Evolutionary conservation across 1,139 yeast species (phyloP).

Genomic region (Yamadazyma spencermartinsiae): DNA sequence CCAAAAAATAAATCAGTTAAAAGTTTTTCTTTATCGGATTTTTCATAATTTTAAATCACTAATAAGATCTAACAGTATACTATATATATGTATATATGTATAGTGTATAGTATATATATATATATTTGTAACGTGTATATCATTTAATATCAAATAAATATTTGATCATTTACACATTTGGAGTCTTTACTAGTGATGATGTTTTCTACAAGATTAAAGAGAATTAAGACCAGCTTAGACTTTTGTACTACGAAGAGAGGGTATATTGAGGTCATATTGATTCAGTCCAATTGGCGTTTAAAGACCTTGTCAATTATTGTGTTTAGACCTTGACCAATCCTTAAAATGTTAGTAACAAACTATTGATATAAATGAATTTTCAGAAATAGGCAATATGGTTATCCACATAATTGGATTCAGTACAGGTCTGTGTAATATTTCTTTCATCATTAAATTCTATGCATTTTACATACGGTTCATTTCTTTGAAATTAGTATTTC

Average conservation of each 20-base stretch:
- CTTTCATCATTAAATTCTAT: slow-evolving; percentile 36
- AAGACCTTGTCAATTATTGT: background rate
- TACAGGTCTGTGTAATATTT: slow-evolving; percentile 63
- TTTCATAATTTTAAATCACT: background rate
- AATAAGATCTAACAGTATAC: slow-evolving; percentile 1
- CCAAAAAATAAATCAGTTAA: slow-evolving; percentile 77
- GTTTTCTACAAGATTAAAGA: background rate
- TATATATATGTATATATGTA: background rate
- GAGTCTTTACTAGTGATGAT: background rate
- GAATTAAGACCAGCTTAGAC: too few relatives aligned
- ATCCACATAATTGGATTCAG: slow-evolving; percentile 44
- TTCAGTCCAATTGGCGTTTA: background rate
- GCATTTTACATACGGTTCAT: background rate
- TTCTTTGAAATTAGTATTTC: background rate
- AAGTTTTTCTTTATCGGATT: slow-evolving; percentile 2
- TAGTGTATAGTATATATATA: slow-evolving; percentile 12
- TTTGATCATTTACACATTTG: background rate
- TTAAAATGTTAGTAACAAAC: background rate
- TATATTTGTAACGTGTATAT: slow-evolving; percentile 12
- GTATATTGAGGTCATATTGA: too few relatives aligned
- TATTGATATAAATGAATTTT: slow-evolving; percentile 11
- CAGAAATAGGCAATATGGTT: slow-evolving; percentile 40
- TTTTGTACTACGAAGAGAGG: too few relatives aligned
- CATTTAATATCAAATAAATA: background rate
- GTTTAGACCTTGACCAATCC: background rate